Evolutionary conservation across 495 filamentous ascomycete species (phyloP).

Genomic region (Aspergillus sclerotiicarbonarius): DNA sequence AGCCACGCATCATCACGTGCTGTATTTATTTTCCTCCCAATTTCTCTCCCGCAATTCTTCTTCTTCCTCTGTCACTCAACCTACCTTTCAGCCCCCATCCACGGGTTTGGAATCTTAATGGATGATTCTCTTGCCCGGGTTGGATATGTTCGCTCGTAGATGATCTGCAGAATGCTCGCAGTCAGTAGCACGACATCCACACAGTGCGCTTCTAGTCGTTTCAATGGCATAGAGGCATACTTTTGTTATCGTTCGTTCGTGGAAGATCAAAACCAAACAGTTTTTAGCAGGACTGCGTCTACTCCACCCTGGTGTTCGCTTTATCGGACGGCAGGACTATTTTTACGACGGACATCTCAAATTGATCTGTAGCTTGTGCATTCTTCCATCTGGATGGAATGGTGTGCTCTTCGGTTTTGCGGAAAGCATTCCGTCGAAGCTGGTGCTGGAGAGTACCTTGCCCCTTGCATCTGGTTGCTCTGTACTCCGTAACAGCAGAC

Average conservation of each 20-base stretch:
- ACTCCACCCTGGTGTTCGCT: slow-evolving; percentile 52
- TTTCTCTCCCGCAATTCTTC: not conserved
- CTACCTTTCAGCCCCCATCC: not conserved
- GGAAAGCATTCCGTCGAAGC: too few relatives aligned
- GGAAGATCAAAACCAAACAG: slow-evolving; percentile 55
- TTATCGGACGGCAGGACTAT: slow-evolving; percentile 50
- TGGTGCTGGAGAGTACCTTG: not conserved
- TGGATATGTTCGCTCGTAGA: not conserved
- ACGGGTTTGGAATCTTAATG: not conserved
- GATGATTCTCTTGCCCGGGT: not conserved
- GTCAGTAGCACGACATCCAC: slow-evolving; percentile 30
- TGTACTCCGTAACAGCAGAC: not conserved
- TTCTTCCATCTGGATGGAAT: not conserved
- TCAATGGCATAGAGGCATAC: slow-evolving; percentile 40
- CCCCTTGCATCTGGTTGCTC: not conserved
- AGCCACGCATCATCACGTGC: not conserved
- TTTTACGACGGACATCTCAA: slow-evolving; percentile 49
- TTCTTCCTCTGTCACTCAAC: not conserved
- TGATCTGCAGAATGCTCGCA: not conserved
- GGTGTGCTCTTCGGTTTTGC: too few relatives aligned
- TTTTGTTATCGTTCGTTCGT: slow-evolving; percentile 52
- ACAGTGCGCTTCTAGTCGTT: slow-evolving; percentile 44
- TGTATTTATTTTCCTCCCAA: not conserved
- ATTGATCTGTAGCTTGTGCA: not conserved
- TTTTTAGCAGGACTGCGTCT: slow-evolving; percentile 57